Conservation (phyloP, 805 yeast species). For the Pichia scutulata region DNA sequence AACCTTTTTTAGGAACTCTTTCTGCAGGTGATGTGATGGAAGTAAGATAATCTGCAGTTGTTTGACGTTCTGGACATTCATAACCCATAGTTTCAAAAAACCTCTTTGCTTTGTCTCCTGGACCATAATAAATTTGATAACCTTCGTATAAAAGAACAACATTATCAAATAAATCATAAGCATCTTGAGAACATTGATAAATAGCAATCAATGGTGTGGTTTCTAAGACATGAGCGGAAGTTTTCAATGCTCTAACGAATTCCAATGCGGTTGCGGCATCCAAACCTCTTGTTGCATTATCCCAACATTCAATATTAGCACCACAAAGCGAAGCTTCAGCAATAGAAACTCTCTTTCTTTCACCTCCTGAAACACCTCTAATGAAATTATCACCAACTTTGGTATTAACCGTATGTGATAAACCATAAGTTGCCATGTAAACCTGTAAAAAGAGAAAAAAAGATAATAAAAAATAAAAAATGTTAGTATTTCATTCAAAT, state of each 20-base stretch:
- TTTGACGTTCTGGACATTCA: slow-evolving; percentile 39
- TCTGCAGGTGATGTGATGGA: slow-evolving; percentile 29
- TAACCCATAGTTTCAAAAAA: slow-evolving; percentile 38
- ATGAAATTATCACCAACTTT: slow-evolving; percentile 57
- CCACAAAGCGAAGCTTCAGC: slow-evolving; percentile 42
- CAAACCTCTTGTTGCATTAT: slow-evolving; percentile 65
- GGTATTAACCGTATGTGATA: slow-evolving; percentile 45
- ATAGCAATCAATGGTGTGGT: slow-evolving; percentile 47
- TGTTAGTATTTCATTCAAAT: slow-evolving; percentile 6
- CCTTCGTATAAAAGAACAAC: slow-evolving; percentile 37
- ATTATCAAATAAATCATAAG: slow-evolving; percentile 37
- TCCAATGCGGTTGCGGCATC: slow-evolving; percentile 66
- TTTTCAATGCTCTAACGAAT: slow-evolving; percentile 49
- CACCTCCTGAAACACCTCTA: slow-evolving; percentile 65
- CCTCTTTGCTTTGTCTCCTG: slow-evolving; percentile 30
- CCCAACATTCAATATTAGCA: slow-evolving; percentile 47
- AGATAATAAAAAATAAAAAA: not conserved
- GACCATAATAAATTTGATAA: slow-evolving; percentile 36
- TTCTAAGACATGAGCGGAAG: slow-evolving; percentile 43
- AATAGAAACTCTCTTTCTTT: slow-evolving; percentile 56
- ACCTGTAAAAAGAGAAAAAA: slow-evolving; percentile 20
- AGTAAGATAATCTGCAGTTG: slow-evolving; percentile 40
- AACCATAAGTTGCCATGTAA: slow-evolving; percentile 24
- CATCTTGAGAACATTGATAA: slow-evolving; percentile 38
- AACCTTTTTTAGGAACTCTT: slow-evolving; percentile 27